Percentiles rank a stretch among this genome's conserved stretches.
Evolutionary conservation across 2,329 filamentous ascomycete genomes (phyloP).

Genomic region (Calonectria pseudoreteaudii): DNA sequence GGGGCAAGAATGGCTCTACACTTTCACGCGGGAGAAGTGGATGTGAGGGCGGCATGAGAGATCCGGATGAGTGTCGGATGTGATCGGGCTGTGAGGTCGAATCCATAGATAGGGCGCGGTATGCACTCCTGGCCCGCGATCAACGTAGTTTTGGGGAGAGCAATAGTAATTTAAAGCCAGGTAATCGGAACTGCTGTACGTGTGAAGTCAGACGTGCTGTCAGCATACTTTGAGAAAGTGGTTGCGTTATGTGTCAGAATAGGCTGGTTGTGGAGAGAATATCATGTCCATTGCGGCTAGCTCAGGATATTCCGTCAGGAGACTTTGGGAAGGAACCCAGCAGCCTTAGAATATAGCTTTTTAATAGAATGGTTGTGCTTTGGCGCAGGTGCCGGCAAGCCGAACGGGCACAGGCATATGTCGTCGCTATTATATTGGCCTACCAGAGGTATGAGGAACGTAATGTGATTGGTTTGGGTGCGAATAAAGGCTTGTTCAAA

Average conservation of each 20-base stretch:
- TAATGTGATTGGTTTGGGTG: neutral
- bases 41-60: slow-evolving; percentile 22
- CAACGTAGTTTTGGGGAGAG: neutral
- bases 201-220: neutral
- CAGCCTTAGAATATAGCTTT: neutral
- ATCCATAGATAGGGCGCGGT: slow-evolving; percentile 31
- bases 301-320: neutral
- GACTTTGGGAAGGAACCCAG: neutral
- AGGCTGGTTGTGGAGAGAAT: slow-evolving; percentile 25
- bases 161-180: slow-evolving; percentile 25
- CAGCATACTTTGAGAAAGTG: slow-evolving; percentile 14
- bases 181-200: neutral
- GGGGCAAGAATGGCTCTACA: slow-evolving; percentile 39
- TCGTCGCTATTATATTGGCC: too few species aligned
- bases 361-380: neutral
- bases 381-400: slow-evolving; percentile 24
- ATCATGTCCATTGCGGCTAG: slow-evolving; percentile 37
- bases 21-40: slow-evolving; percentile 42
- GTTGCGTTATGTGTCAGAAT: slow-evolving; percentile 35
- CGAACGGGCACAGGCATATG: neutral
- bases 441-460: neutral
- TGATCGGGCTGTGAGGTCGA: slow-evolving; percentile 18
- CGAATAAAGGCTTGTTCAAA: neutral
- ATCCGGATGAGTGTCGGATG: slow-evolving; percentile 30
- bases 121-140: neutral